Evolutionary conservation across 2,329 filamentous ascomycete species (phyloP).

Genomic region (Sclerotinia glacialis): DNA sequence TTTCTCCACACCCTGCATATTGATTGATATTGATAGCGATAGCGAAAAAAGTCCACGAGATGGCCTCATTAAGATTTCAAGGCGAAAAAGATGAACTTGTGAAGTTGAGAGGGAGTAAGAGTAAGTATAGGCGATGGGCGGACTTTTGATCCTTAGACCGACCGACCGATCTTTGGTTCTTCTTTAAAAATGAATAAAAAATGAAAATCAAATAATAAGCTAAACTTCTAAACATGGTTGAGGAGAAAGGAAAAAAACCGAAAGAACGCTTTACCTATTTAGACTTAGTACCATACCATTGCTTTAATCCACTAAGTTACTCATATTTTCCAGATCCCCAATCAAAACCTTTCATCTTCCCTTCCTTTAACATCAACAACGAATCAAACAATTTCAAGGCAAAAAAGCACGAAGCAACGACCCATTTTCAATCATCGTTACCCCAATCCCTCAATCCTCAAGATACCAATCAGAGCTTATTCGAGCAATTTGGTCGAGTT

Average conservation of each 20-base stretch:
- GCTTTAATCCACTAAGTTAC: slow-evolving; percentile 6
- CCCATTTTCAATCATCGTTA: slow-evolving; percentile 14
- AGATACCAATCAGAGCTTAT: slow-evolving; percentile 4
- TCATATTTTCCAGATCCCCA: slow-evolving; percentile 21
- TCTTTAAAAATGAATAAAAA: background rate
- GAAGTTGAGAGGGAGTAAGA: too few relatives aligned
- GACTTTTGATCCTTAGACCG: background rate
- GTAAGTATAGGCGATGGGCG: too few relatives aligned
- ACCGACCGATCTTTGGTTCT: too few relatives aligned
- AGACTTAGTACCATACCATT: background rate
- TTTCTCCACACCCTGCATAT: background rate
- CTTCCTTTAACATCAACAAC: slow-evolving; percentile 18
- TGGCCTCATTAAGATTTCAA: too few relatives aligned
- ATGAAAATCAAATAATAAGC: background rate
- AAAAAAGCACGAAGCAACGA: slow-evolving; percentile 13
- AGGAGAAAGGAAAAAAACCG: background rate
- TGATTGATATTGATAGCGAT: background rate
- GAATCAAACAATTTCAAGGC: slow-evolving; percentile 19
- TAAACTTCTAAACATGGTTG: background rate
- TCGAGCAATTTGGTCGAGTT: background rate
- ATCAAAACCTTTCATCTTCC: slow-evolving; percentile 22
- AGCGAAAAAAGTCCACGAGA: background rate
- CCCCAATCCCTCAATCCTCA: background rate
- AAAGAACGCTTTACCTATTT: background rate
- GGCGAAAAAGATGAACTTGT: too few relatives aligned